Percentiles rank a stretch among this genome's conserved stretches.
Conservation (phyloP, 73 alveolate genomes). For the Tetrahymena malaccensis region DNA sequence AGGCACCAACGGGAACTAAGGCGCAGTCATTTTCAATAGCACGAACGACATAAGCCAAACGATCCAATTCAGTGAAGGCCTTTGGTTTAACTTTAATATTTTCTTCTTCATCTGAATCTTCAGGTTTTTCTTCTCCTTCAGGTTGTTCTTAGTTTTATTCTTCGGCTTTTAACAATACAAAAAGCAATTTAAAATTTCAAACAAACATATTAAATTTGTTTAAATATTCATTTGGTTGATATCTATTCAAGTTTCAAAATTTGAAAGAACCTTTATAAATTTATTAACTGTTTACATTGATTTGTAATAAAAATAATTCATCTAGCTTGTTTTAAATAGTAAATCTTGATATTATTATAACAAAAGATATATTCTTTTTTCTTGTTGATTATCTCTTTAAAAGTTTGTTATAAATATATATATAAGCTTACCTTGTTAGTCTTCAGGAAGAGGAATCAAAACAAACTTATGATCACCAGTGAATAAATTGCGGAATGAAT, state of each 20-base stretch:
- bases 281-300: not conserved
- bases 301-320: not conserved
- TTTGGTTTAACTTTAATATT: constrained; percentile 67
- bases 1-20: constrained; percentile 69
- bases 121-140: constrained; percentile 47
- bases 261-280: not conserved
- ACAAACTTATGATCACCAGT: constrained; percentile 66
- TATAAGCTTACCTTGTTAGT: not conserved
- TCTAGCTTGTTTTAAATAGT: not conserved
- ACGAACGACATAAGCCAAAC: constrained; percentile 67
- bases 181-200: constrained; percentile 34
- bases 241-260: not conserved
- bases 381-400: not conserved
- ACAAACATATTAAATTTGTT: not conserved
- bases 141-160: constrained; percentile 43
- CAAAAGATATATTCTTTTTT: not conserved
- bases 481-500: constrained; percentile 48
- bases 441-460: constrained; percentile 27
- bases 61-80: constrained; percentile 70
- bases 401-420: not conserved
- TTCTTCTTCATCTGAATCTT: constrained; percentile 60
- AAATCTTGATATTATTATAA: not conserved
- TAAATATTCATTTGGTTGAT: not conserved
- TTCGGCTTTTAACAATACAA: constrained; percentile 44
- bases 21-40: constrained; percentile 80